Percentiles rank a stretch among this genome's conserved stretches.
Evolutionary conservation across 768 basidiomycete genomes (phyloP).

Genomic region (Mycena vitilis): DNA sequence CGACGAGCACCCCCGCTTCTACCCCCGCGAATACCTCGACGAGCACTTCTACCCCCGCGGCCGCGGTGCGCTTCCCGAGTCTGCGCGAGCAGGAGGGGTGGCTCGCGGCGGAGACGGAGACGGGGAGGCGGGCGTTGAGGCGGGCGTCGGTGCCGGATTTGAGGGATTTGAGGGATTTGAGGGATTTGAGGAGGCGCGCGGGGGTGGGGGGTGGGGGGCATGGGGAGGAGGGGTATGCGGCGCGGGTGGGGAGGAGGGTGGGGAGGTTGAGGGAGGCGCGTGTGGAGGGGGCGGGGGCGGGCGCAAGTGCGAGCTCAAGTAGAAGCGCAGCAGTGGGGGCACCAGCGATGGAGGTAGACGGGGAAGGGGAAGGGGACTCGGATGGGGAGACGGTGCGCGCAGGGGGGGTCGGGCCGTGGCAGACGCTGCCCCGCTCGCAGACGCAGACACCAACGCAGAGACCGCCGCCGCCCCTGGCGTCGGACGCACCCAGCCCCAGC

Average conservation of each 20-base stretch:
- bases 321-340: too few species aligned
- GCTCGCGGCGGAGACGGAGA: conserved; percentile 6
- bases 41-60: neutral
- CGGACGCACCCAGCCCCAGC: too few species aligned
- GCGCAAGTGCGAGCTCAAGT: neutral
- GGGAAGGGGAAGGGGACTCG: neutral
- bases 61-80: conserved; percentile 10
- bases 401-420: neutral
- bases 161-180: too few species aligned
- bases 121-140: neutral
- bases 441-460: too few species aligned
- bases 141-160: conserved; percentile 9
- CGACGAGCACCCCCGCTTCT: too few species aligned
- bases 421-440: neutral
- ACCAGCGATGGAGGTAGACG: conserved; percentile 2
- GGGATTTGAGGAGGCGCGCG: neutral
- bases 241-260: neutral
- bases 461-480: too few species aligned
- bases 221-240: neutral
- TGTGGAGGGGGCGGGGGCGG: neutral
- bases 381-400: conserved; percentile 6
- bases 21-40: neutral
- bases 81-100: conserved; percentile 21
- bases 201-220: neutral
- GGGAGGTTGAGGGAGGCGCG: neutral